Conservation (phyloP, 179 eudicot species). For the Actinidia arguta region DNA sequence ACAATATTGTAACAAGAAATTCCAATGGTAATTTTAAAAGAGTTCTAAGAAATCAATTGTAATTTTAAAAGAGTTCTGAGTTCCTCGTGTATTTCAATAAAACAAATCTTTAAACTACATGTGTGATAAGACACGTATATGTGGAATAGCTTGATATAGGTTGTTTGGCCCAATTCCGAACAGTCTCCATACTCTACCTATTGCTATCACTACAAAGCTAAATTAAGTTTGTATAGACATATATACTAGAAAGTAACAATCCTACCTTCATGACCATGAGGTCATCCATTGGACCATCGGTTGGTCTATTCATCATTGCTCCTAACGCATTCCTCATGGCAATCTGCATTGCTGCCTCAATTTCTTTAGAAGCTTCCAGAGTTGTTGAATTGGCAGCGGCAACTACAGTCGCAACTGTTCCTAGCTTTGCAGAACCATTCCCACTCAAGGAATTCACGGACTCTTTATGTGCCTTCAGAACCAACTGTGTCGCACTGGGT, state of each 20-base stretch:
- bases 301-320: constrained; percentile 62
- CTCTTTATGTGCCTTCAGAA: constrained; percentile 94
- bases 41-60: neutral
- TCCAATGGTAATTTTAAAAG: neutral
- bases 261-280: constrained; percentile 87
- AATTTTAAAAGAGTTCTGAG: neutral
- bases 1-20: neutral
- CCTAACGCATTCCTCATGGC: constrained; percentile 89
- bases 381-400: constrained; percentile 95
- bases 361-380: constrained; percentile 87
- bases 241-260: neutral
- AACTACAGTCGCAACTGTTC: constrained; percentile 95
- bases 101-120: no score
- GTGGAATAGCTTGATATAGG: no score
- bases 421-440: constrained; percentile 82
- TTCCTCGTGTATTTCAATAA: no score
- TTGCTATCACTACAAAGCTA: no score
- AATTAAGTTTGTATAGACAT: no score
- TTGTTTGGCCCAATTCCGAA: no score
- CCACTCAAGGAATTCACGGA: constrained; percentile 97
- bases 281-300: constrained; percentile 88
- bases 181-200: no score
- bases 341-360: constrained; percentile 96
- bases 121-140: no score
- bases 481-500: constrained; percentile 93